Base-by-base conservation (phyloP, 1,139 yeast species). In the Saccharomyces hybrid region DNA sequence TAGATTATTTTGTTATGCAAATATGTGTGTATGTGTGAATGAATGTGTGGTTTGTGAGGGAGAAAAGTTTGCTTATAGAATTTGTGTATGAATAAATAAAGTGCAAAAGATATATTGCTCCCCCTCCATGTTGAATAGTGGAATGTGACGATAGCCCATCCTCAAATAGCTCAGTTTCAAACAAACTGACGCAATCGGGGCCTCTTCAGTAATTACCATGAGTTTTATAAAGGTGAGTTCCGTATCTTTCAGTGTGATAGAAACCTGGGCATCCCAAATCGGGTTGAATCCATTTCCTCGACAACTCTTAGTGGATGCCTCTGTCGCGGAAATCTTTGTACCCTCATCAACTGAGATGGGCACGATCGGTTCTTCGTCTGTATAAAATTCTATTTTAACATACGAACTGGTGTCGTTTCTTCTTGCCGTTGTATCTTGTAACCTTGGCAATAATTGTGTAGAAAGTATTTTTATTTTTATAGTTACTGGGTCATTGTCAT, bases 381-480 rank as follows among this genome's bases (percentile, higher is more conserved):
- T 56, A 26, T 67, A 52, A 24, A 63, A 55, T 29, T 65, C 68
- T n/a, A 64, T 52, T 3, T 55, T 58, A 2, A 66, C 64, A 50
- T 58, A 60, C 12, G 69, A 65, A 4, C 64, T 68, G 51, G 64
- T 58, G 16, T 54, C 50, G 12, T 50, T 46, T n/a, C 58, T 58
- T 16, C 58, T 55, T 34, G 56, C 56, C 56, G 75, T 78, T 34
- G 74, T 63, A 12, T 75, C 81, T 51, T 74, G 73, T 0, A 88
- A 84, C 54, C 83, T 81, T 1, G 96, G 95, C 21, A 91, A 73
- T 65, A 89, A 89, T 67, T 89, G 97, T 0, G 88, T 98, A 41
- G 97, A 87, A 0, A 93, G 77, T 3, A 93, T 73, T 14, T 75
- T 76, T 24, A 89, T 67, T 1, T 68, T 63, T 24, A 78, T 60